Evolutionary conservation across 139 green algal genomes (phyloP), one percentile per base, ranked within the genome.

Genomic region (Picochlorum costavermella): DNA sequence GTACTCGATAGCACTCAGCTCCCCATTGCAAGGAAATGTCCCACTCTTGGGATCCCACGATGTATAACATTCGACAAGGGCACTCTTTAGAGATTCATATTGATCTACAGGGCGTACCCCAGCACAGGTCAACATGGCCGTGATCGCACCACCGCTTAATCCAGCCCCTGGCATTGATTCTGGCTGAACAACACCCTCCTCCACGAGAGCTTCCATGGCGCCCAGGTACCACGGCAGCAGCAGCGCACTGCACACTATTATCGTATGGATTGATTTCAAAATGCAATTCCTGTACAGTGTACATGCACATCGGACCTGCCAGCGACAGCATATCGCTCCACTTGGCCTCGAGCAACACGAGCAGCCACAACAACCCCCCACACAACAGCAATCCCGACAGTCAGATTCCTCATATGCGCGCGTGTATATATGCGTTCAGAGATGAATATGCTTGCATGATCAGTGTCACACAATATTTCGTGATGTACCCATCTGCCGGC

Each of bases 111-210:
- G 46, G 20, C 17, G 16, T 14, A 23, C 46, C 46, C 46, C 46
- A 23, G 46, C 46, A 53, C 46, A 53, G 17, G 46, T 53, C 14
- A 53, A 53, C 46, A 53, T 53, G 8, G n/a, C 46, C 46, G 46
- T 53, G 12, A 28, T 10, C n/a, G 46, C 46, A 12, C 46, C 46
- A 23, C 46, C 46, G 16, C 17, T 28, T 5, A 53, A 23, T 6
- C 46, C 46, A 53, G 17, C 46, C 17, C 17, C 16, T 28, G 46
- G 46, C 17, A 23, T 53, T 6, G n/a, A 20, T 6, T 20, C 46
- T 28, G 46, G 46, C 46, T 28, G 17, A 26, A 28, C 5, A 11
- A 53, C 16, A 53, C 46, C 46, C n/a, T 53, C 46, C n/a, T 53
- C 17, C 46, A 53, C n/a, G 17, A 53, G 46, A 23, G 6, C 46